Conservation (phyloP, 257 asterid species). For the Solanum neorickii region DNA sequence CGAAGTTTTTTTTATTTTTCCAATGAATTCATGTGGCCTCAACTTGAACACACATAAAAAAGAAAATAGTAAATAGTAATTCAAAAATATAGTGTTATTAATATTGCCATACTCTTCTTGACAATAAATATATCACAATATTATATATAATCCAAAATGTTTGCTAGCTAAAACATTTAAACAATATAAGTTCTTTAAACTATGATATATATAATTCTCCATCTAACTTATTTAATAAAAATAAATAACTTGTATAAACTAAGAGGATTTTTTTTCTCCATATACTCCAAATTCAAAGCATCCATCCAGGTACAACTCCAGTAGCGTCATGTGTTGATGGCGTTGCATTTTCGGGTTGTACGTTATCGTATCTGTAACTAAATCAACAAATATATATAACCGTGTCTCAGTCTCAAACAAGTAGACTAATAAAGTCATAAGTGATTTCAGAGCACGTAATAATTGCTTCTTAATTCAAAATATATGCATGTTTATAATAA, state of each 20-base stretch:
- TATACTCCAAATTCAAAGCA: neutral
- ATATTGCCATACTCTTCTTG: neutral
- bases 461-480: neutral
- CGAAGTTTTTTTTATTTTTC: no score
- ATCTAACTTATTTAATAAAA: no score
- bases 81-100: neutral
- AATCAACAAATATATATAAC: neutral
- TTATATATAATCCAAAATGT: neutral
- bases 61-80: neutral
- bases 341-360: constrained; percentile 10
- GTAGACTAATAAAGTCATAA: neutral
- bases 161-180: neutral
- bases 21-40: neutral
- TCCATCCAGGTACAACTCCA: constrained; percentile 25
- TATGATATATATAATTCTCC: neutral
- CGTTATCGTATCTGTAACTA: neutral
- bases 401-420: neutral
- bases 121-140: neutral
- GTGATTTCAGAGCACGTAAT: neutral
- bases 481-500: neutral
- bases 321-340: constrained; percentile 8
- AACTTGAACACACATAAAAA: neutral
- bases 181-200: neutral
- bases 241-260: neutral
- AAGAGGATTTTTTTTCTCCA: neutral